Evolutionary conservation across 2,329 filamentous ascomycete genomes (phyloP), one percentile per base, ranked within the genome.

Genomic region (Neocucurbitaria cava): DNA sequence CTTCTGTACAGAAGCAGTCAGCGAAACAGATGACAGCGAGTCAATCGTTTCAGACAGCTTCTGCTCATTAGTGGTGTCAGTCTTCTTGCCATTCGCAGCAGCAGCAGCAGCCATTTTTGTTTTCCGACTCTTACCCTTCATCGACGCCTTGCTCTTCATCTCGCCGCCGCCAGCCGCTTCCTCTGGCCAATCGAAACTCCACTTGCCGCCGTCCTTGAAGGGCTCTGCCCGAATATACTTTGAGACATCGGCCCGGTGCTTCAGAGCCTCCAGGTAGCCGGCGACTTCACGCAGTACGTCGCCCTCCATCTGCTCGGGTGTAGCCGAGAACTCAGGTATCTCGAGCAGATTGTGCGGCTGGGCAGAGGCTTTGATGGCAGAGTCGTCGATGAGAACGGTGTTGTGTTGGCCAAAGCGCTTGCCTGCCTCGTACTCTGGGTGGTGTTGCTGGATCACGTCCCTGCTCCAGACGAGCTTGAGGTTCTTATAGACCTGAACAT

Each of bases 351-450:
- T 98, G 77, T 86, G 85, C 0, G 95, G 95, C 74, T 99, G 91
- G 50, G 84, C 88, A 23, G 85, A 82, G 0, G 89, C 93, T 79
- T 98, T 99, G 68, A 93, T 83, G 1, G 77, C 66, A 26, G 88
- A 91, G 76, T 98, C 95, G 65, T 99, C 95, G 35, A 98, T 87
- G 23, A 99, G 81, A 6, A 98, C 83, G 0, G 95, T 98, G 74
- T 98, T 96, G 46, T 83, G 83, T 77, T 96, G 92, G 65, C 87
- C 84, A 89, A 92, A 98, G 11, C 73, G 65, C 18, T 58, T 49
- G 0, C 64, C 72, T 13, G 68, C 72, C 30, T 69, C 71, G n/a
- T 73, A 63, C 1, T 64, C 33, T 1, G 80, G 79, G 44, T 81
- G 78, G n/a, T 71, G 71, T 4, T 65, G 63, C 59, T 82, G 79